These are phyloP conservation scores for Alternaria rosae DNA, from an alignment of 2,329 filamentous ascomycete genomes.

Conservation along the genomic window DNA sequence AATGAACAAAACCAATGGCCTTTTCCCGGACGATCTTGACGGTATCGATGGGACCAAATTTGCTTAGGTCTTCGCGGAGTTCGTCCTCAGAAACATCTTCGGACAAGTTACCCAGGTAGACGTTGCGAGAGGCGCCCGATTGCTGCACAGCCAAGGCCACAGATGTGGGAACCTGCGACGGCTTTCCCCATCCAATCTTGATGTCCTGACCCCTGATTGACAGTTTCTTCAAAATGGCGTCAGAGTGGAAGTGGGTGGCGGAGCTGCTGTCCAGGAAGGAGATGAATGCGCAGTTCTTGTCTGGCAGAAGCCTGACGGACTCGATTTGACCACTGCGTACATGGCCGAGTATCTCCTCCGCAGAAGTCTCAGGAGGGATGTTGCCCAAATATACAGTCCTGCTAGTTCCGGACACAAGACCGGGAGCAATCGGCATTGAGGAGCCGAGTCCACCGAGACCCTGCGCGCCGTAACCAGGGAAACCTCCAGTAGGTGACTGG, in stretches of 20 bases:
- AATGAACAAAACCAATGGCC: constrained; percentile 97
- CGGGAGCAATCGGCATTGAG: constrained; percentile 77
- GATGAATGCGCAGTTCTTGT: constrained; percentile 99
- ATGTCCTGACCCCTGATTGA: constrained; percentile 99
- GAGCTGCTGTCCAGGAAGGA: constrained; percentile 98
- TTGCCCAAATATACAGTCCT: constrained; percentile 97
- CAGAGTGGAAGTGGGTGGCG: constrained; percentile 98
- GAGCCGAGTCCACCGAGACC: constrained; percentile 71
- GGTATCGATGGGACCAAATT: constrained; percentile 95
- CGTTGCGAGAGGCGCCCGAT: constrained; percentile 94
- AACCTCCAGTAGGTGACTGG: constrained; percentile 85
- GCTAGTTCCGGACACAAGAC: constrained; percentile 87
- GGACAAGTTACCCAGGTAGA: constrained; percentile 91
- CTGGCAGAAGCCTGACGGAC: constrained; percentile 93
- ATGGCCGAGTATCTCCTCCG: constrained; percentile 95
- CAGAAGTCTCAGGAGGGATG: constrained; percentile 95
- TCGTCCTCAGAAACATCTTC: constrained; percentile 93
- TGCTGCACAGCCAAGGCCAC: constrained; percentile 98
- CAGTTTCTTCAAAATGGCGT: constrained; percentile 99
- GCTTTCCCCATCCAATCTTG: constrained; percentile 99
- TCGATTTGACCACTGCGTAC: constrained; percentile 98
- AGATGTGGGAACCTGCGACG: constrained; percentile 95
- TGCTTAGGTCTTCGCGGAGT: constrained; percentile 90
- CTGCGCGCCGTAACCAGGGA: constrained; percentile 68
- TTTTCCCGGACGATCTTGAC: constrained; percentile 98